phyloP scores from a whole-genome alignment of 179 eudicot genomes.

The Nepenthes alata region DNA sequence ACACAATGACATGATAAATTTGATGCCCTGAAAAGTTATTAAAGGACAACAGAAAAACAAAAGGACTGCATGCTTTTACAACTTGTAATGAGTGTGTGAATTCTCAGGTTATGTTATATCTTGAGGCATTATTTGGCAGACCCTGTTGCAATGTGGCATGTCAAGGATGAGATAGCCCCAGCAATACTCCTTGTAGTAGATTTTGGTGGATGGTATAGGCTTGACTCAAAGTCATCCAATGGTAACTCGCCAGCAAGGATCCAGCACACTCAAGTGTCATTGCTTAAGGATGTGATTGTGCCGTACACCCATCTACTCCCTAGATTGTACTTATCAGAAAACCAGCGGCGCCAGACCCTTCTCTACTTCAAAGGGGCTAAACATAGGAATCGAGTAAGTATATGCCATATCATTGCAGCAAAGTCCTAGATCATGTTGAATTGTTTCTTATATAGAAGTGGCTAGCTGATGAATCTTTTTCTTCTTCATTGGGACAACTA shows the following conservation, averaged over 20 bases:
- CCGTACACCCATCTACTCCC: constrained; percentile 81
- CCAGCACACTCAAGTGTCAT: constrained; percentile 81
- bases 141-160: constrained; percentile 98
- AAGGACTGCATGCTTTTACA: constrained; percentile 23
- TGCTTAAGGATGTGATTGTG: constrained; percentile 85
- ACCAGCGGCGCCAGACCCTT: constrained; percentile 52
- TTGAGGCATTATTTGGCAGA: constrained; percentile 99
- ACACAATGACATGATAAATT: neutral
- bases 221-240: constrained; percentile 23
- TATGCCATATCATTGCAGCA: neutral
- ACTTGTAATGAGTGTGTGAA: constrained; percentile 69
- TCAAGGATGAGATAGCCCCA: constrained; percentile 15
- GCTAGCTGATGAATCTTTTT: too few relatives aligned
- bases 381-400: constrained; percentile 77
- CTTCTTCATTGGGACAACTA: too few relatives aligned
- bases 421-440: neutral
- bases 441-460: too few relatives aligned
- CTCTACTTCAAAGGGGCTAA: constrained; percentile 96
- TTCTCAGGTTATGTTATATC: constrained; percentile 84
- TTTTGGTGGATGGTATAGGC: constrained; percentile 56
- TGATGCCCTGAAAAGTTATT: neutral
- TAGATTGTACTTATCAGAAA: constrained; percentile 43
- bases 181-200: constrained; percentile 56
- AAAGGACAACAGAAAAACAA: neutral
- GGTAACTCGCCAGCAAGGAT: constrained; percentile 46